phyloP scores from a whole-genome alignment of 768 basidiomycete genomes.

The Leucocoprinus birnbaumii region DNA sequence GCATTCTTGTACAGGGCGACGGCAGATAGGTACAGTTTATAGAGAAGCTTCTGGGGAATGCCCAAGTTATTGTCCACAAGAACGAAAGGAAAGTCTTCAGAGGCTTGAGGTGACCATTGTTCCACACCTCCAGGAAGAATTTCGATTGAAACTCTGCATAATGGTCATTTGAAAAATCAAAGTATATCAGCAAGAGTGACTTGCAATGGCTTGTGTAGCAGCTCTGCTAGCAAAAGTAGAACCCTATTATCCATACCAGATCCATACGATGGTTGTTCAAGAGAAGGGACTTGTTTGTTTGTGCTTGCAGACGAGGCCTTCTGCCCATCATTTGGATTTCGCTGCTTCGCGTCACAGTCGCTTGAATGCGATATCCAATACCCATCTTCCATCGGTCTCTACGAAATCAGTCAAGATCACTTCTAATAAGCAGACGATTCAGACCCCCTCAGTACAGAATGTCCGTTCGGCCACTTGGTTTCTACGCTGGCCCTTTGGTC shows the following conservation, averaged over 20 bases:
- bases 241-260: too few relatives aligned
- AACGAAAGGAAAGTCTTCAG: conserved; percentile 44
- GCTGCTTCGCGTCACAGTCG: not conserved
- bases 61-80: conserved; percentile 60
- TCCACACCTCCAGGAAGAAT: conserved; percentile 56
- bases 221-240: not conserved
- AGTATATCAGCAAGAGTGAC: not conserved
- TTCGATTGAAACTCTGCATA: conserved; percentile 48
- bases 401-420: not conserved
- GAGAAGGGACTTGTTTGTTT: not conserved
- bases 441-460: conserved; percentile 9
- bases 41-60: conserved; percentile 56
- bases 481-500: conserved; percentile 64
- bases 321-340: not conserved
- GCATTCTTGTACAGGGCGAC: conserved; percentile 18
- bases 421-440: not conserved
- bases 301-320: not conserved
- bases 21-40: conserved; percentile 47
- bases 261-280: not conserved
- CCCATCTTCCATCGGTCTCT: not conserved
- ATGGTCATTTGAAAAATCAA: not conserved
- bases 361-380: conserved; percentile 4
- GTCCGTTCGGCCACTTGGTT: conserved; percentile 25
- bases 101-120: conserved; percentile 35
- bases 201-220: conserved; percentile 2